Evolutionary conservation across 2,329 filamentous ascomycete genomes (phyloP).

Genomic region (Botrytis aclada): DNA sequence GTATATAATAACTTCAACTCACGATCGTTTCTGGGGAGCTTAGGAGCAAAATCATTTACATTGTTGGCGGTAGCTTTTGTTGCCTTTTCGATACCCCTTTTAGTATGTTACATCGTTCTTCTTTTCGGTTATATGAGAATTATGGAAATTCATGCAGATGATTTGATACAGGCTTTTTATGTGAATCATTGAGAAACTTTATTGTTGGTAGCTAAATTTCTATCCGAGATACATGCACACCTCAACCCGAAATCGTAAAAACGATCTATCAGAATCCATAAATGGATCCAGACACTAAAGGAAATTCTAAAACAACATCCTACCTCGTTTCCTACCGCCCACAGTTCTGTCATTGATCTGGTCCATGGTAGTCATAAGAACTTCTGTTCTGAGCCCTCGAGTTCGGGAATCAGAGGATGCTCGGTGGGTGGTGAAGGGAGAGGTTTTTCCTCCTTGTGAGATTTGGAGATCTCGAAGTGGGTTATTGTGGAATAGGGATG

Average conservation of each 20-base stretch:
- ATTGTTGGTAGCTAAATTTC: not conserved
- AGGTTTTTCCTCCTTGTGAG: not conserved
- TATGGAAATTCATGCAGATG: not conserved
- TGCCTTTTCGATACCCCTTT: constrained; percentile 16
- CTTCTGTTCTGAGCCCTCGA: not conserved
- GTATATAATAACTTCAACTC: constrained; percentile 1
- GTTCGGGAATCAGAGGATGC: not conserved
- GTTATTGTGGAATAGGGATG: not conserved
- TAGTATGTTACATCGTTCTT: not conserved
- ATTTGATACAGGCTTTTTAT: not conserved
- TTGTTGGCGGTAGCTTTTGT: not conserved
- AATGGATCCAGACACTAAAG: not conserved
- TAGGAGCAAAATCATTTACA: constrained; percentile 2
- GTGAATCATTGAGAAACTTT: not conserved
- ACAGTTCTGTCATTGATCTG: not conserved
- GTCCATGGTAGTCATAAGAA: not conserved
- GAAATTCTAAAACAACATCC: not conserved
- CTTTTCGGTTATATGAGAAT: not conserved
- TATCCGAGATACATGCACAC: not conserved
- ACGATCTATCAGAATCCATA: not conserved
- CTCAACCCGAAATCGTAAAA: not conserved
- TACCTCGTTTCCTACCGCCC: not conserved
- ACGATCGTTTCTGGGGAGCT: constrained; percentile 9
- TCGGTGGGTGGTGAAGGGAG: not conserved
- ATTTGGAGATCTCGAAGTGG: not conserved